phyloP scores from a whole-genome alignment of 2,329 filamentous ascomycete species.

The Arthrinium puccinioides region DNA sequence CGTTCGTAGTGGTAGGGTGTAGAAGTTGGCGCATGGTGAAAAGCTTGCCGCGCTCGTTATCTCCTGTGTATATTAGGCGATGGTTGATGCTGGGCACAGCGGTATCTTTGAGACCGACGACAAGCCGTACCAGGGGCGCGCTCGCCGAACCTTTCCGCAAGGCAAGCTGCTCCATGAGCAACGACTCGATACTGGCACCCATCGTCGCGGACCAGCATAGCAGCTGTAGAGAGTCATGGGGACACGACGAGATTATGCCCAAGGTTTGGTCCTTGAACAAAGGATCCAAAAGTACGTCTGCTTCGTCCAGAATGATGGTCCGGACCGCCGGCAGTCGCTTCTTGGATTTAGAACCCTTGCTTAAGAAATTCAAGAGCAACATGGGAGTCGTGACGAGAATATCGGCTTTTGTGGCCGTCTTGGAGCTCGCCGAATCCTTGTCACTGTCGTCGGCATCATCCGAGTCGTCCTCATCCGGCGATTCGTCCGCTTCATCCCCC shows the following conservation, averaged over 20 bases:
- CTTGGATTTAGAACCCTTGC: constrained; percentile 33
- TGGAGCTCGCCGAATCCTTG: constrained; percentile 7
- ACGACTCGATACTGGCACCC: constrained; percentile 81
- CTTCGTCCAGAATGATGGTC: constrained; percentile 82
- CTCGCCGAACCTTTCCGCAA: constrained; percentile 37
- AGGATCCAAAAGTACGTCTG: constrained; percentile 86
- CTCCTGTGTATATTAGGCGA: constrained; percentile 74
- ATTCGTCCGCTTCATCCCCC: constrained; percentile 20
- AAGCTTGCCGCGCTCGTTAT: constrained; percentile 88
- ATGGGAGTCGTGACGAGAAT: constrained; percentile 77
- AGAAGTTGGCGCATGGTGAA: constrained; percentile 84
- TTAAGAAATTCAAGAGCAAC: constrained; percentile 67
- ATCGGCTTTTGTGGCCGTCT: constrained; percentile 61
- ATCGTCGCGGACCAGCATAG: constrained; percentile 97
- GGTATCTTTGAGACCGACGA: constrained; percentile 94
- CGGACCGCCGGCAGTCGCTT: constrained; percentile 58
- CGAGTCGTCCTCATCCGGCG: constrained; percentile 20
- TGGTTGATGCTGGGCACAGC: constrained; percentile 90
- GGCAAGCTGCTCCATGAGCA: constrained; percentile 63
- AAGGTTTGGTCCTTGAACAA: constrained; percentile 87
- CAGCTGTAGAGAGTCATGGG: constrained; percentile 59
- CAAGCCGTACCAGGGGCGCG: constrained; percentile 66
- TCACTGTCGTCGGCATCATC: constrained; percentile 22
- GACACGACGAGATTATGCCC: constrained; percentile 74
- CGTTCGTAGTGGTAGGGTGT: constrained; percentile 57